Evolutionary conservation across 805 yeast species (phyloP), one percentile per base, ranked within the genome.

Genomic region (Clavispora asparagi): DNA sequence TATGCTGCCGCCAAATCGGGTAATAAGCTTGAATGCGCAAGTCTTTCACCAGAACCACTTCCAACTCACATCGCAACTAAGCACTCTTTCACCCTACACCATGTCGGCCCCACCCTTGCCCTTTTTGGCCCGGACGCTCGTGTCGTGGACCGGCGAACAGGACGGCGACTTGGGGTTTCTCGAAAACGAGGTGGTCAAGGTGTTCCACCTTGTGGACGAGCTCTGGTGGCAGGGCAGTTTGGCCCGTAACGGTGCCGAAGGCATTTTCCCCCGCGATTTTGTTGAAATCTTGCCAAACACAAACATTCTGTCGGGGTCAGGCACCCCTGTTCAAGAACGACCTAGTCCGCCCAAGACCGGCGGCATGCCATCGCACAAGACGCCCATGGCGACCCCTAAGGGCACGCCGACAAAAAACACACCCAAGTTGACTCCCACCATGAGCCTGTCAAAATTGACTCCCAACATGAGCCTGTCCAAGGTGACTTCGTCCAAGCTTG

Each of bases 111-210:
- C 37, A 10, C 37, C 37, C 13, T 33, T 78, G 14, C 95, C 95
- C 4, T 87, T 87, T 64, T 75, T 76, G 59, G 95, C 85, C 29
- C 79, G 79, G 59, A 94, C 99, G 9, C 78, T 78, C 35, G 92
- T 87, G 61, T 88, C 96, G 23, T 91, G 97, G 97, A 83, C 97
- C 17, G 98, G 97, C 13, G 90, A 89, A 58, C 81, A 86, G 57
- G 87, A 83, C 45, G 85, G 87, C 40, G 97, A 94, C 60, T 73
- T 94, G 38, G 98, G 98, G 0, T 94, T 94, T 62, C 77, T 91
- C 17, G 98, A 94, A 67, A 96, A 95, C 42, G 98, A 94, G 60
- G 70, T 87, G 42, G 87, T 94, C 55, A 96, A 89, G 51, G 95
- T 94, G 5, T 77, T 82, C 43, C 74, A 81, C 48, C 69, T 81